Evolutionary conservation across 2,329 filamentous ascomycete species (phyloP).

Genomic region (Alternaria consortialis): DNA sequence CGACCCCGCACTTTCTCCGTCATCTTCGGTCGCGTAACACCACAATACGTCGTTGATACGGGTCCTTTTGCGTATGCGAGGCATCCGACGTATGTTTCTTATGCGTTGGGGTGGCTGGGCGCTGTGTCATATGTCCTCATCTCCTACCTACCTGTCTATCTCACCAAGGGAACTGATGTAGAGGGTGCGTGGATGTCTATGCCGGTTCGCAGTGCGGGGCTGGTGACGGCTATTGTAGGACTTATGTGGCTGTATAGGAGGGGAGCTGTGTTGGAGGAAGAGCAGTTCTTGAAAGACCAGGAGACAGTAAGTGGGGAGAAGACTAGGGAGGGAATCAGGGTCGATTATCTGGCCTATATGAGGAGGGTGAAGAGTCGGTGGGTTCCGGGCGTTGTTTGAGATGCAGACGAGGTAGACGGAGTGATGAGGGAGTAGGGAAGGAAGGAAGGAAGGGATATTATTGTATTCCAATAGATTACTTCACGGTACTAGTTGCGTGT

Average conservation of each 20-base stretch:
- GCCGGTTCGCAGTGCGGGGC: neutral
- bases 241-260: neutral
- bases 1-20: neutral
- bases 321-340: neutral
- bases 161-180: neutral
- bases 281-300: neutral
- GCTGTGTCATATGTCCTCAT: neutral
- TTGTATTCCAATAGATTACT: neutral
- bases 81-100: neutral
- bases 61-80: neutral
- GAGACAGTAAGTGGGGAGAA: neutral
- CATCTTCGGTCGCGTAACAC: neutral
- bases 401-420: neutral
- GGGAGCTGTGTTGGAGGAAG: neutral
- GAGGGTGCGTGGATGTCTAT: neutral
- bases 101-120: neutral
- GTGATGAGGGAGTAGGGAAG: too few species aligned
- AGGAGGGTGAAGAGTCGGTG: neutral
- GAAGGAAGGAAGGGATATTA: neutral
- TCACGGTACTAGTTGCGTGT: neutral
- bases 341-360: neutral
- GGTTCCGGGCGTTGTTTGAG: neutral
- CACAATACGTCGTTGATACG: neutral
- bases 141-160: neutral
- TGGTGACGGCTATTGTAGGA: neutral